Base-by-base conservation (phyloP, 768 basidiomycete genomes). In the Plicaturopsis crispa region DNA sequence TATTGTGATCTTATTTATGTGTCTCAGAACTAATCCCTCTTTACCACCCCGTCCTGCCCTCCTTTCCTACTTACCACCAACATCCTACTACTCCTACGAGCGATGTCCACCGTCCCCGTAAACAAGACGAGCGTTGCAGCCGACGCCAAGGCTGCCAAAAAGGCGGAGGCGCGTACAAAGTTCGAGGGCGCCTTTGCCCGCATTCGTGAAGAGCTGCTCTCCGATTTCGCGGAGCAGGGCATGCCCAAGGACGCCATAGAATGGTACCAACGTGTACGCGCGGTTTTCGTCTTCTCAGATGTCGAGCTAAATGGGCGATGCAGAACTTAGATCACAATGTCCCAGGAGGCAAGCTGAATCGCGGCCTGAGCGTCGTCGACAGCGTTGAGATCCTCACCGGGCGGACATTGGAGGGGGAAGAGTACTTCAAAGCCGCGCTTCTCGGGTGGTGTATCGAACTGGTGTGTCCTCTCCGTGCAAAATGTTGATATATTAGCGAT, bases 401-500 rank as follows among this genome's bases (percentile, higher is more conserved):
- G 1, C 65, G 75, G 2, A 33, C 63, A 13, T 61, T 94, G 45
- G 68, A 69, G 0, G 88, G 91, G 0, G 78, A 86, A 4, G 92
- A 97, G 63, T 97, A 94, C 66, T 68, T 83, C 62, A 79, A 85
- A 48, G 76, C 89, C 5, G 93, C 89, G 4, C 63, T 94, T 21
- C 70, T 98, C 20, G 94, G 93, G 3, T 98, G 94, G 94, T 83
- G 86, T 59, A 80, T 99, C 49, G 94, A 98, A 62, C 70, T 97
- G 44, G 93, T 93, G 45, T 48, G 88, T 72, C n/a, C n/a, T 14
- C 19, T 20, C 21, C 23, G 34, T 19, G 11, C 16, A 33, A 28
- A 14, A 10, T 33, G 14, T 36, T 22, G 13, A 30, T n/a, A 22
- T 38, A 17, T 36, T 28, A n/a, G 5, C 31, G n/a, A 33, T 31